These are phyloP conservation scores for Verticillium albo-atrum DNA, from an alignment of 2,329 filamentous ascomycete species.

Conservation along the genomic window DNA sequence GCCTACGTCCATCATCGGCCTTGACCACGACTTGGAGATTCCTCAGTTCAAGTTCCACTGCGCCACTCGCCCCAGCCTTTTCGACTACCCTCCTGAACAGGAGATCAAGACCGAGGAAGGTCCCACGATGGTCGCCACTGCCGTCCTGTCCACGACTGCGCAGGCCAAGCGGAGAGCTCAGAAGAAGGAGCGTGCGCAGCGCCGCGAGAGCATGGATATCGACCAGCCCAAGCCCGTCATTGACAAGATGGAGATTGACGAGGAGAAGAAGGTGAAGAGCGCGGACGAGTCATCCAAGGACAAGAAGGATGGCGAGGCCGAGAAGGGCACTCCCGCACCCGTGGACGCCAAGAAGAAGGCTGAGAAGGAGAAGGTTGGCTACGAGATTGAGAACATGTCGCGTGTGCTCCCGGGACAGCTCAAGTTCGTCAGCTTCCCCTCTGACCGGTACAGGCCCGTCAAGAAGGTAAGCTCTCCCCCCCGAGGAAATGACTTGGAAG, in stretches of 20 bases:
- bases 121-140: slow-evolving; percentile 89
- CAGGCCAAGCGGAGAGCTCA: slow-evolving; percentile 94
- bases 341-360: slow-evolving; percentile 76
- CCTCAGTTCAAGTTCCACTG: slow-evolving; percentile 95
- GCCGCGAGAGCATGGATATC: slow-evolving; percentile 92
- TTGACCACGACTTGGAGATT: slow-evolving; percentile 90
- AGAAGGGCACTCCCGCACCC: slow-evolving; percentile 27
- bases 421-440: slow-evolving; percentile 91
- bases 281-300: slow-evolving; percentile 51
- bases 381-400: slow-evolving; percentile 95
- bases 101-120: slow-evolving; percentile 94
- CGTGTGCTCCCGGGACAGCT: slow-evolving; percentile 87
- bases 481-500: no score
- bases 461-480: slow-evolving; percentile 60
- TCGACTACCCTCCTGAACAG: slow-evolving; percentile 96
- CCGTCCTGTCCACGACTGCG: slow-evolving; percentile 91
- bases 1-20: slow-evolving; percentile 92
- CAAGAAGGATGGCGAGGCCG: slow-evolving; percentile 60
- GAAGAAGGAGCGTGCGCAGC: slow-evolving; percentile 86
- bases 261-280: slow-evolving; percentile 49
- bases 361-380: slow-evolving; percentile 95
- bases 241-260: slow-evolving; percentile 88
- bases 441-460: slow-evolving; percentile 88
- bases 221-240: slow-evolving; percentile 64
- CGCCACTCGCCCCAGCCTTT: slow-evolving; percentile 88